Evolutionary conservation across 2,329 filamentous ascomycete genomes (phyloP).

Genomic region (Curvularia spicifera): DNA sequence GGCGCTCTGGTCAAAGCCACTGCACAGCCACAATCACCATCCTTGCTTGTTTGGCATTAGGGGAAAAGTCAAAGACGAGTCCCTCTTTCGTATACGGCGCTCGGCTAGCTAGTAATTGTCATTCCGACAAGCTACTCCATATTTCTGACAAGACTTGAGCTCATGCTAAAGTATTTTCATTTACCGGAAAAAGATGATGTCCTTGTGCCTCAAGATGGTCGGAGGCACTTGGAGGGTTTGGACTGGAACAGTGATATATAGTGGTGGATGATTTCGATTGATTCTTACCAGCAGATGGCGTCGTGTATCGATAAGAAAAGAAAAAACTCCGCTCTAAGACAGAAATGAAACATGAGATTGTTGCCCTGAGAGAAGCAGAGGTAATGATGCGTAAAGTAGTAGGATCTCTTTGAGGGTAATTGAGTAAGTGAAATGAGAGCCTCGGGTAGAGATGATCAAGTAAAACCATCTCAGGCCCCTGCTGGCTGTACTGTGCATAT

Average conservation of each 20-base stretch:
- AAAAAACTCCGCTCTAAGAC: conserved; percentile 30
- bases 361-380: neutral
- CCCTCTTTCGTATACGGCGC: conserved; percentile 43
- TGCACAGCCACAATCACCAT: neutral
- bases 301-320: conserved; percentile 9
- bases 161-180: too few species aligned
- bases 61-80: conserved; percentile 20
- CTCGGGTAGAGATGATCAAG: too few species aligned
- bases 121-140: neutral
- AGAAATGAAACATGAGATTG: conserved; percentile 23
- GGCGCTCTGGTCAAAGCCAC: neutral
- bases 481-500: neutral
- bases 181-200: too few species aligned
- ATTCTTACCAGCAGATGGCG: conserved; percentile 3
- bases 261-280: too few species aligned
- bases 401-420: neutral
- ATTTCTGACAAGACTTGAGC: too few species aligned
- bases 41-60: neutral
- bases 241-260: too few species aligned
- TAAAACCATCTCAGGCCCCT: too few species aligned
- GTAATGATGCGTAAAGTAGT: neutral
- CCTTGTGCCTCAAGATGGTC: too few species aligned
- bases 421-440: too few species aligned
- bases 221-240: too few species aligned
- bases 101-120: conserved; percentile 32